These are phyloP conservation scores for Nissolia schottii DNA, from an alignment of 306 rosid species.

Conservation along the genomic window DNA sequence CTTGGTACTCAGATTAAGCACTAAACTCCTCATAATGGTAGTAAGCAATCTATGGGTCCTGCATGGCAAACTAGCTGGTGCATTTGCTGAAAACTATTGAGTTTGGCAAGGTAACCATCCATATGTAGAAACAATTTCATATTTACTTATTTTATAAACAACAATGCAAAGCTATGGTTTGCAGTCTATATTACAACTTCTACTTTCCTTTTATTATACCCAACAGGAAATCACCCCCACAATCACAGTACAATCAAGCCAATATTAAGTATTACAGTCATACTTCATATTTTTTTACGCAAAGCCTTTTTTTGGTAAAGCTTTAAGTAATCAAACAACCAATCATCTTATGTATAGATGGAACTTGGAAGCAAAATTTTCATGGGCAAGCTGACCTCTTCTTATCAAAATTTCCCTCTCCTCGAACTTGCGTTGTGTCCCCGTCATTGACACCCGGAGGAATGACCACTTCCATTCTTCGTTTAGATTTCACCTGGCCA, in stretches of 20 bases:
- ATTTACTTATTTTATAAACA: neutral
- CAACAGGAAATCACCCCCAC: neutral
- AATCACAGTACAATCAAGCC: neutral
- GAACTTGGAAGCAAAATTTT: neutral
- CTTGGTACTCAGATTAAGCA: neutral
- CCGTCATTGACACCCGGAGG: slow-evolving; percentile 85
- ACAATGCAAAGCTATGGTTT: neutral
- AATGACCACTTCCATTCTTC: slow-evolving; percentile 46
- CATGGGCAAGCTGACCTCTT: slow-evolving; percentile 43
- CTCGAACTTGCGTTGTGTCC: slow-evolving; percentile 71
- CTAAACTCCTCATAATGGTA: neutral
- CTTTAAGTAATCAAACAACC: neutral
- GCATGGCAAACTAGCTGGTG: neutral
- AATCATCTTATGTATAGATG: neutral
- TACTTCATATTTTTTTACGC: neutral
- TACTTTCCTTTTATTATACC: neutral
- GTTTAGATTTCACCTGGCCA: slow-evolving; percentile 58
- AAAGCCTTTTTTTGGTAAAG: neutral
- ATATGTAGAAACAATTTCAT: neutral
- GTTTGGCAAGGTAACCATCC: neutral
- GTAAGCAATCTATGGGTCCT: neutral
- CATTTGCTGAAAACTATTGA: neutral
- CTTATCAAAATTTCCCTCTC: slow-evolving; percentile 73
- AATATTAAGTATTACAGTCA: neutral
- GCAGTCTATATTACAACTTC: neutral